phyloP scores from a whole-genome alignment of 345 rosid species.

The Turritis glabra region DNA sequence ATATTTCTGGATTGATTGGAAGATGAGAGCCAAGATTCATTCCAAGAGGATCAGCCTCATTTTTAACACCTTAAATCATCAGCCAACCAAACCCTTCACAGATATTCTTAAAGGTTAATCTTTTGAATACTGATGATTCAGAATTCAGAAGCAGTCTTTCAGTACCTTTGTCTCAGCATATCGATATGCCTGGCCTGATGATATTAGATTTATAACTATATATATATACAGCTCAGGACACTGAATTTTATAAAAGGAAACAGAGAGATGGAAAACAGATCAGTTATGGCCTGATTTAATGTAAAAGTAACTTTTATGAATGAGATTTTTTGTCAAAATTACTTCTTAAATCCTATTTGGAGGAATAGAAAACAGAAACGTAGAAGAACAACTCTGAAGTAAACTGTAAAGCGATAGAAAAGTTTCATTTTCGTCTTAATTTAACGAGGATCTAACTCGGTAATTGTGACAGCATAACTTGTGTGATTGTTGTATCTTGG shows the following conservation, averaged over 20 bases:
- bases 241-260: background rate
- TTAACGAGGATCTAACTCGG: background rate
- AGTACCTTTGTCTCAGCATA: background rate
- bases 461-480: background rate
- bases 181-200: background rate
- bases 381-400: background rate
- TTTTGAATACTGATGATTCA: background rate
- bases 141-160: background rate
- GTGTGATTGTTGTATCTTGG: background rate
- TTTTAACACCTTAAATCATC: background rate
- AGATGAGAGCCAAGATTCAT: constrained; percentile 6
- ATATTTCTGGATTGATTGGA: background rate
- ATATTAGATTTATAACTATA: background rate
- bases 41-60: background rate
- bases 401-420: background rate
- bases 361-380: background rate
- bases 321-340: background rate
- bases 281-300: background rate
- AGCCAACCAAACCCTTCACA: background rate
- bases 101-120: background rate
- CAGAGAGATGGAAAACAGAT: background rate
- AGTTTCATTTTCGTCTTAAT: background rate
- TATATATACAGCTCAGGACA: background rate
- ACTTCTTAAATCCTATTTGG: background rate
- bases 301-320: constrained; percentile 1